Percentiles rank a stretch among this genome's conserved stretches.
Evolutionary conservation across 2,329 filamentous ascomycete genomes (phyloP).

Genomic region (Rutstroemia sydowiana): DNA sequence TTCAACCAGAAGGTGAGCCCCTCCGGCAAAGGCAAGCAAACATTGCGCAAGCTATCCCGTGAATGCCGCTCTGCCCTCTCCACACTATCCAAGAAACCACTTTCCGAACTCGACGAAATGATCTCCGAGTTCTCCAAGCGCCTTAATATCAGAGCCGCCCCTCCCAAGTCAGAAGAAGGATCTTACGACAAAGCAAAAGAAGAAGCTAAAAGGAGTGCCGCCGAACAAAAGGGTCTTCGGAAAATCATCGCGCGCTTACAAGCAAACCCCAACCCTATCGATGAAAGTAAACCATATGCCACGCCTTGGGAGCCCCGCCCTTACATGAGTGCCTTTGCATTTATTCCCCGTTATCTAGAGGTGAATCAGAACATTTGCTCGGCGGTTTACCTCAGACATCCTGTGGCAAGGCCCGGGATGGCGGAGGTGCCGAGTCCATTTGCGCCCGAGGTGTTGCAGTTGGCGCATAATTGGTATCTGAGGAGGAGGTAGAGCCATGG

Average conservation of each 20-base stretch:
- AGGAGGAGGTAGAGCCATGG: conserved; percentile 28
- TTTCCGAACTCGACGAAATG: not conserved
- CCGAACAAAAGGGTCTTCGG: conserved; percentile 13
- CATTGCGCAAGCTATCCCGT: conserved; percentile 6
- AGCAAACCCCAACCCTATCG: conserved; percentile 79
- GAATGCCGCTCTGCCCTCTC: conserved; percentile 1
- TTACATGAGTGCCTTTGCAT: conserved; percentile 88
- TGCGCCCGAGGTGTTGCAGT: conserved; percentile 57
- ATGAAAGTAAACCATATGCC: conserved; percentile 72
- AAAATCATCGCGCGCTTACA: conserved; percentile 30
- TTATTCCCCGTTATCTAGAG: conserved; percentile 91
- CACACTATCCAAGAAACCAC: not conserved
- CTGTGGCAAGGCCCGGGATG: conserved; percentile 73
- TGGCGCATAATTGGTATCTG: conserved; percentile 94
- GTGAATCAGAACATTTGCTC: conserved; percentile 97
- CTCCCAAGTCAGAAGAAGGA: not conserved
- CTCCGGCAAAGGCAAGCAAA: conserved; percentile 11
- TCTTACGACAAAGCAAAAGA: conserved; percentile 17
- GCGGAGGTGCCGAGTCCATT: conserved; percentile 86
- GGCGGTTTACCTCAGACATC: conserved; percentile 90
- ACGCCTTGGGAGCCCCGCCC: conserved; percentile 85
- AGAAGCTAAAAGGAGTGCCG: not conserved
- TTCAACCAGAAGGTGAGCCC: not conserved
- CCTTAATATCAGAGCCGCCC: not conserved
- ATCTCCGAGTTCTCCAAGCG: not conserved